A percentile compares a stretch with the other conserved stretches of the same genome.
Conservation (phyloP, 768 basidiomycete species). For the Favolaschia claudopus region DNA sequence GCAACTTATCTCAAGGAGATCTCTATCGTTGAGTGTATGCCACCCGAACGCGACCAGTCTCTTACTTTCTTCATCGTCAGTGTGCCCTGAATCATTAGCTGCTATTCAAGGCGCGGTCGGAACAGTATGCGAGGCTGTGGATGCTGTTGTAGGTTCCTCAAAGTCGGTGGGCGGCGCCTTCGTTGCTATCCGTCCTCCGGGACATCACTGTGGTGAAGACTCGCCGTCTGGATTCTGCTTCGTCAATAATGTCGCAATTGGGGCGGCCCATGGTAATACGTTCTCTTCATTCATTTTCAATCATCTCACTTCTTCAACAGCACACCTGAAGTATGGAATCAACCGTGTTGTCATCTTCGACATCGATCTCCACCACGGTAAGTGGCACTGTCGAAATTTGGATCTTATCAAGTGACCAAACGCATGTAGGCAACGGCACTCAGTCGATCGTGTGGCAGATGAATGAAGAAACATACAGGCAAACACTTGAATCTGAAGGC, state of each 20-base stretch:
- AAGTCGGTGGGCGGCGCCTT: conserved; percentile 61
- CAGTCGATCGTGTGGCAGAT: conserved; percentile 92
- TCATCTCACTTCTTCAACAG: conserved; percentile 47
- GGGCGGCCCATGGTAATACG: conserved; percentile 83
- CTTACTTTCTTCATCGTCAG: conserved; percentile 43
- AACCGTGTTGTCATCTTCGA: conserved; percentile 88
- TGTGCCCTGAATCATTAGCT: conserved; percentile 78
- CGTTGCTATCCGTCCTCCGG: conserved; percentile 89
- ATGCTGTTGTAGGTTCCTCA: conserved; percentile 56
- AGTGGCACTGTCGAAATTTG: conserved; percentile 17
- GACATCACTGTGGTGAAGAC: conserved; percentile 94
- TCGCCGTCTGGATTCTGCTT: conserved; percentile 94
- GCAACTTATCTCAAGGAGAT: conserved; percentile 76
- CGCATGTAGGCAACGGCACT: conserved; percentile 83
- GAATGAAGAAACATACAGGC: conserved; percentile 85
- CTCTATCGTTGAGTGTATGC: conserved; percentile 66
- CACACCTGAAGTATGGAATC: conserved; percentile 81
- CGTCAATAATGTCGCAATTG: conserved; percentile 92
- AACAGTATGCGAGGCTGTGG: conserved; percentile 89
- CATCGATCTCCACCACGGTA: conserved; percentile 92
- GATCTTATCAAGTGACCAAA: neutral
- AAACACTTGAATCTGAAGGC: conserved; percentile 63
- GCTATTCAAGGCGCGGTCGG: conserved; percentile 86
- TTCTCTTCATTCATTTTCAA: neutral
- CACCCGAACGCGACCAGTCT: neutral